Conservation (phyloP, 2,329 filamentous ascomycete genomes). For the Fusarium bactridioides region DNA sequence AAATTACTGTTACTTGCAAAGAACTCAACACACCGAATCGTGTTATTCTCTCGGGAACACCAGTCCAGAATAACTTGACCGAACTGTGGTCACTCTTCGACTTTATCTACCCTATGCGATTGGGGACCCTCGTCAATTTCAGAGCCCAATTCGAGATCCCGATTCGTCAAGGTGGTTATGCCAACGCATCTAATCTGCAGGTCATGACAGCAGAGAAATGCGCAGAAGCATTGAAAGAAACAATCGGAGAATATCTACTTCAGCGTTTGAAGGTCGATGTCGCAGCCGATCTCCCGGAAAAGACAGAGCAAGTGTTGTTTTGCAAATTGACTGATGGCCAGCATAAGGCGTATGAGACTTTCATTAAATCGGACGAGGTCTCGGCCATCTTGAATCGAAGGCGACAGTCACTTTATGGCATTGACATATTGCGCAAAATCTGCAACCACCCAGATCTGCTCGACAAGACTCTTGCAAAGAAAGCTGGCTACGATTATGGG, state of each 20-base stretch:
- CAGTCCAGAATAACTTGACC: slow-evolving; percentile 95
- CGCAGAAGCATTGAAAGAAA: slow-evolving; percentile 90
- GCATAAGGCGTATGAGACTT: slow-evolving; percentile 79
- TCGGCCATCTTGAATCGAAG: slow-evolving; percentile 78
- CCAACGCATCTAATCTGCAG: slow-evolving; percentile 91
- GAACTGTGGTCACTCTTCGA: slow-evolving; percentile 98
- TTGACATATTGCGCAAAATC: slow-evolving; percentile 92
- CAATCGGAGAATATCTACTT: slow-evolving; percentile 90
- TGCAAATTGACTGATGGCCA: slow-evolving; percentile 86
- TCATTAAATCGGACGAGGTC: slow-evolving; percentile 85
- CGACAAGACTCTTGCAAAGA: slow-evolving; percentile 64
- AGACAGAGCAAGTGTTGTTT: slow-evolving; percentile 95
- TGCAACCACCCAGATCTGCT: slow-evolving; percentile 96
- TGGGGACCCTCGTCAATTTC: slow-evolving; percentile 92
- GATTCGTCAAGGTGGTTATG: slow-evolving; percentile 91
- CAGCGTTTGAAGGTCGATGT: slow-evolving; percentile 95
- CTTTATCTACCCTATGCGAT: slow-evolving; percentile 94
- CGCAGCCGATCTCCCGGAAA: slow-evolving; percentile 90
- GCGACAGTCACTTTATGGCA: slow-evolving; percentile 84
- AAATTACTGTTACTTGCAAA: slow-evolving; percentile 95
- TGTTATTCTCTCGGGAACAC: slow-evolving; percentile 93
- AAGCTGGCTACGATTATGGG: slow-evolving; percentile 79
- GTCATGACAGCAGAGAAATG: slow-evolving; percentile 95
- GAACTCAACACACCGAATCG: slow-evolving; percentile 89
- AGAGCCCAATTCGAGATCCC: slow-evolving; percentile 92